Conservation (phyloP, 2,329 filamentous ascomycete species). For the Exophiala sideris region DNA sequence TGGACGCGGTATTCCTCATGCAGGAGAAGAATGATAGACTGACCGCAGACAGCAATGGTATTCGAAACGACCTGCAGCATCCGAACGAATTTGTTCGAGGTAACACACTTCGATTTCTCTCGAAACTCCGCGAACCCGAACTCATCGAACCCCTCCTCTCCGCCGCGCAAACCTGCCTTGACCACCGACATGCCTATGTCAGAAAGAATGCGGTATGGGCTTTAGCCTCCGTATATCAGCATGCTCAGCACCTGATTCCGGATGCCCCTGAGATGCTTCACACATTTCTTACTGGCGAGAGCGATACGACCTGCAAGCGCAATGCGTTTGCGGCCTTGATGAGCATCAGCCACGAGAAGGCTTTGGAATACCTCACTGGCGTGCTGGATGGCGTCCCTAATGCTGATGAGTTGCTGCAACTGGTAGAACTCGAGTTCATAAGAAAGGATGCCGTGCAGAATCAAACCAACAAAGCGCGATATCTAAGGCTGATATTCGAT, state of each 20-base stretch:
- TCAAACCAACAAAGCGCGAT: constrained; percentile 90
- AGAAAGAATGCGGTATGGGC: constrained; percentile 98
- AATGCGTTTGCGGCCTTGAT: constrained; percentile 93
- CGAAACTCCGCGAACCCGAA: constrained; percentile 92
- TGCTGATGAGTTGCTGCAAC: constrained; percentile 86
- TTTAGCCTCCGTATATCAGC: constrained; percentile 84
- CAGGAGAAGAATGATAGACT: background rate
- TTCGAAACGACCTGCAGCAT: constrained; percentile 94
- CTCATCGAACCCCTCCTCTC: constrained; percentile 94
- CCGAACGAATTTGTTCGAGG: constrained; percentile 97
- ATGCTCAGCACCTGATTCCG: constrained; percentile 87
- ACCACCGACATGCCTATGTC: constrained; percentile 95
- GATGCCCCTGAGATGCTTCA: constrained; percentile 91
- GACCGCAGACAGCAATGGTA: constrained; percentile 71
- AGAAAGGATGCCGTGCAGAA: constrained; percentile 96
- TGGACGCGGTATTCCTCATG: constrained; percentile 31
- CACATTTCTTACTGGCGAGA: constrained; percentile 85
- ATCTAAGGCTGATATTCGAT: constrained; percentile 93
- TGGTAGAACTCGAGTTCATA: constrained; percentile 95
- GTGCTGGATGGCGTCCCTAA: constrained; percentile 94
- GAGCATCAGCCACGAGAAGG: constrained; percentile 89
- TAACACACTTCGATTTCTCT: constrained; percentile 96
- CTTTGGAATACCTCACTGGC: constrained; percentile 78
- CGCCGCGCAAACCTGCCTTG: constrained; percentile 84
- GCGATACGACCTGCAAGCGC: constrained; percentile 91